phyloP scores from a whole-genome alignment of 1,139 yeast genomes.

The Taphrina populina region DNA sequence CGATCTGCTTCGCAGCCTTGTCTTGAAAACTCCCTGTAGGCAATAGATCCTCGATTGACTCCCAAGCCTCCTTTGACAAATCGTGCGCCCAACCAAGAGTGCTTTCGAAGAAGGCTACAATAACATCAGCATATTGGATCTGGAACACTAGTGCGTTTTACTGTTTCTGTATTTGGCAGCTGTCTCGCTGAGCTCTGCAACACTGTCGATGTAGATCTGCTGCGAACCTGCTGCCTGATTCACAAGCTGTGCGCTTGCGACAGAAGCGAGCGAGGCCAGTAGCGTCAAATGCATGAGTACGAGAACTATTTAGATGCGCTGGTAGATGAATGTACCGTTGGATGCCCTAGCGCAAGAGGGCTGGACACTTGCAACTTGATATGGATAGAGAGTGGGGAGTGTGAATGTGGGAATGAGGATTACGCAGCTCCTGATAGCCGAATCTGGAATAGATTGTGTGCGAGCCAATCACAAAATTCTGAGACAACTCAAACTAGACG shows the following conservation, averaged over 20 bases:
- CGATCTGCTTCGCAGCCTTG: conserved; percentile 12
- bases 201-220: conserved; percentile 7
- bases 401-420: too few relatives aligned
- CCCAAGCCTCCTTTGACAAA: conserved; percentile 24
- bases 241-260: conserved; percentile 15
- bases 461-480: too few relatives aligned
- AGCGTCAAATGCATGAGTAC: conserved; percentile 7
- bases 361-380: too few relatives aligned
- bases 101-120: conserved; percentile 21
- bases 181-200: conserved; percentile 8
- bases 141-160: neutral
- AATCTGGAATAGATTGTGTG: too few relatives aligned
- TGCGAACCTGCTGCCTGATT: conserved; percentile 2
- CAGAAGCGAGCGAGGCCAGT: conserved; percentile 3
- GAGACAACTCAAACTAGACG: too few relatives aligned
- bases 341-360: too few relatives aligned
- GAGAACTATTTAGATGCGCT: too few relatives aligned
- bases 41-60: conserved; percentile 23
- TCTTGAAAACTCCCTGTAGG: conserved; percentile 37
- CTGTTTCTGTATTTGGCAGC: conserved; percentile 11
- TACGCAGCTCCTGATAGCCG: too few relatives aligned
- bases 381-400: too few relatives aligned
- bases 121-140: neutral
- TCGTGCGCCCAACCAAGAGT: conserved; percentile 27
- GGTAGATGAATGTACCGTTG: too few relatives aligned